Evolutionary conservation across 2,329 filamentous ascomycete genomes (phyloP), one percentile per base, ranked within the genome.

Genomic region (Clonostachys rosea): DNA sequence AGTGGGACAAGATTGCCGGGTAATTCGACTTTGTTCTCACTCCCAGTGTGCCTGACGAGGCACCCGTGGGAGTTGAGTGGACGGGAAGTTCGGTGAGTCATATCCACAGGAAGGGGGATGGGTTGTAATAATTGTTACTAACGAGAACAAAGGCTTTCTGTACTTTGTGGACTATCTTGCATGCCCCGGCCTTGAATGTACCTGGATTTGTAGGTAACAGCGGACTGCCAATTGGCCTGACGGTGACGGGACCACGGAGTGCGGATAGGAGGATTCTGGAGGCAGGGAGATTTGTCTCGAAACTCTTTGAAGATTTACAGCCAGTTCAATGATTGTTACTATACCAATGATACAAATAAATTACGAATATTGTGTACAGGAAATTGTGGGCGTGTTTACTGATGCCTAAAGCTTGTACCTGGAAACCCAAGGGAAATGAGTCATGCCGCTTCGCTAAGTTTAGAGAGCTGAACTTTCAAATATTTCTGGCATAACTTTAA

Each of bases 181-280:
- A 86, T 50, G 76, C 71, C 1, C 83, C 83, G 0, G 78, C 81
- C 0, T 61, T 86, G 14, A 86, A 86, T 49, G 60, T 87, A 0
- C 81, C 82, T 0, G 83, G 81, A 0, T 86, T 87, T 52, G 61
- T 68, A 33, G 82, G 83, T 18, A 43, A 49, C 2, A 57, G 61
- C 16, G 61, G 57, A n/a, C 65, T 87, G 69, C 84, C 83, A 0
- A 70, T 87, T 34, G 83, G 84, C 0, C 49, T 83, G 14, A 78
- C 74, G 0, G 59, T 81, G 1, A 71, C 81, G 0, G 69, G 69
- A 1, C 64, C 71, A 2, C 60, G 24, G 8, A 30, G 24, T 30
- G 8, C 24, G 24, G 24, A 30, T 9, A 10, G 24, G 8, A 10
- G 24, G 8, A 30, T 30, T 30, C 24, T 30, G 24, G 24, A 30